Evolutionary conservation across 176 grass and related monocot genomes (phyloP), one percentile per base, ranked within the genome.

Genomic region (Neostapfia colusana): DNA sequence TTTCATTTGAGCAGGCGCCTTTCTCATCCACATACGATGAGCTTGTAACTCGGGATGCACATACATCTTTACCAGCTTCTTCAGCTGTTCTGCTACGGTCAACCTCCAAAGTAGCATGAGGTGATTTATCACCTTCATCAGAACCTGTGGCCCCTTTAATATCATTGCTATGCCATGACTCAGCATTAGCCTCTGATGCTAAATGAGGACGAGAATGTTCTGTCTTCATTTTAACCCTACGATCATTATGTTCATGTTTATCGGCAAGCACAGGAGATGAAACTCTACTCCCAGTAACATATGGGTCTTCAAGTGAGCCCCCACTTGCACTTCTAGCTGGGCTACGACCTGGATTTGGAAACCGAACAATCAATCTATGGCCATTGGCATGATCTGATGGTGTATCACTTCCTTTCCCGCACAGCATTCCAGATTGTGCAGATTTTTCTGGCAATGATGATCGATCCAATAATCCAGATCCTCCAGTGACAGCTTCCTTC

Each of bases 291-390:
- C 79, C 84, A 11, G 83, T 83, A 59, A 83, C 63, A 50, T 75
- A 80, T 61, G 86, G 82, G 14, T 97, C 95, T 44, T 97, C 95
- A 12, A 83, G 69, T 44, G 88, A 85, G 63, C 85, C 83, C 27
- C 86, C 86, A 70, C 84, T 87, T 8, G 27, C 67, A 81, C 79
- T 97, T 58, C 82, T 87, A 82, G 76, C 91, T 16, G 87, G 95
- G 61, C 91, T 93, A 43, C 82, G 86, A 0, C 72, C 84, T 71
- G 84, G 88, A 77, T 97, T 97, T 55, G 84, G 86, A 85, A 97
- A 85, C 60, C 86, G 90, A 61, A 94, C 86, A 85, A 94, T 90
- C 73, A 97, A 78, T 36, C 84, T 89, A 78, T 87, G 89, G 50
- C 38, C 76, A 78, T 97, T 94, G 55, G 70, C 82, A n/a, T 86